A percentile compares a stretch with the other conserved stretches of the same genome.
phyloP scores from a whole-genome alignment of 1,284 basidiomycete species.

The Coniophora puteana region DNA sequence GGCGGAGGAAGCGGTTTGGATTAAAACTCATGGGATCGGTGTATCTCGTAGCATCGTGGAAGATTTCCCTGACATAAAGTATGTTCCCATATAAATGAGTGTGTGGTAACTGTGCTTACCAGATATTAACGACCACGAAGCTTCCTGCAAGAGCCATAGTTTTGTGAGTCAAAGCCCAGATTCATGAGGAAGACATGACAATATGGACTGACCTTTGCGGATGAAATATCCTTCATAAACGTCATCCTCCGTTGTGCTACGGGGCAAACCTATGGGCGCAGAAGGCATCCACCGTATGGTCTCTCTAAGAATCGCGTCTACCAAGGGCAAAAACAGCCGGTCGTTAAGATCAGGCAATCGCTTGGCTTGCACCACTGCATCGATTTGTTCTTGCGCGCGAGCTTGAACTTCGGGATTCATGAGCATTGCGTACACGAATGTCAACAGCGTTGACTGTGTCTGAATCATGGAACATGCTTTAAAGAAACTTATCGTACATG shows the following conservation, averaged over 20 bases:
- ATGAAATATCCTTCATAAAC: too few relatives aligned
- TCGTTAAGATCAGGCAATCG: background rate
- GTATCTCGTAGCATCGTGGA: constrained; percentile 28
- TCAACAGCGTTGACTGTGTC: background rate
- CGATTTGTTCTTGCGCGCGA: background rate
- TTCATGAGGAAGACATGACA: too few relatives aligned
- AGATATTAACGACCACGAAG: constrained; percentile 17
- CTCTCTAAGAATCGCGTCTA: background rate
- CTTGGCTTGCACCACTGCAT: background rate
- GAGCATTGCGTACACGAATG: background rate
- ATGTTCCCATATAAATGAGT: constrained; percentile 5
- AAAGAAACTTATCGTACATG: too few relatives aligned
- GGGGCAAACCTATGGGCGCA: background rate
- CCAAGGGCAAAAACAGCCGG: background rate
- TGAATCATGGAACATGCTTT: too few relatives aligned
- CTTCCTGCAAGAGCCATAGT: too few relatives aligned
- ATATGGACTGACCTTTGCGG: too few relatives aligned
- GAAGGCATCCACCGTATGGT: background rate
- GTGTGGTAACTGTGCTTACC: constrained; percentile 5
- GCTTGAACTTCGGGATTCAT: background rate
- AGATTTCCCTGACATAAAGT: constrained; percentile 24
- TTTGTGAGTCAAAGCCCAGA: too few relatives aligned
- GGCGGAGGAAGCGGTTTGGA: constrained; percentile 29
- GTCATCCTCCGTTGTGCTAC: too few relatives aligned
- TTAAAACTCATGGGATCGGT: constrained; percentile 24